These are phyloP conservation scores for Fusarium tuaranense DNA, from an alignment of 2,329 filamentous ascomycete genomes.

Conservation along the genomic window DNA sequence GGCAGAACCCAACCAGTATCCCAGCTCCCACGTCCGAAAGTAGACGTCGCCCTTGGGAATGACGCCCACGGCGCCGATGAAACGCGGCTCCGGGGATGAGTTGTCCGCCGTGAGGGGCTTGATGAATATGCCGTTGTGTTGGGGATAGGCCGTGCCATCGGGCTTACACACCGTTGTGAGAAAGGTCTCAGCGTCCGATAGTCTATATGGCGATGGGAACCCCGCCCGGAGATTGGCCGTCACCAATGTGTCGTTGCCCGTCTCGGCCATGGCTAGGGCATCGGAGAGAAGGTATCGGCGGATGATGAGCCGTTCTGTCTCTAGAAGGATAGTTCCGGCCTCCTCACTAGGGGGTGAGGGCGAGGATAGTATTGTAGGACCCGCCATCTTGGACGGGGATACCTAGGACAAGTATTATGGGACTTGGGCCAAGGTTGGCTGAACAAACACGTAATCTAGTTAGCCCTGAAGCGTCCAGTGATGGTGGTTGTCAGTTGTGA, in stretches of 20 bases:
- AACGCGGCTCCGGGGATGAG: constrained; percentile 38
- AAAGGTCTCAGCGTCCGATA: constrained; percentile 53
- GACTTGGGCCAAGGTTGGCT: not conserved
- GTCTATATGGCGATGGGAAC: constrained; percentile 61
- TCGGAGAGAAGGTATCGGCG: constrained; percentile 56
- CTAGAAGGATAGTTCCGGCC: constrained; percentile 46
- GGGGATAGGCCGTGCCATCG: constrained; percentile 39
- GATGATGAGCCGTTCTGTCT: constrained; percentile 52
- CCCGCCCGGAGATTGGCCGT: constrained; percentile 54
- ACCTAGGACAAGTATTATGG: not conserved
- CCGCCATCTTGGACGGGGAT: constrained; percentile 25
- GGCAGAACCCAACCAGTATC: constrained; percentile 59
- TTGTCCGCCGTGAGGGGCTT: constrained; percentile 45
- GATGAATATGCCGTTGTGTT: constrained; percentile 52
- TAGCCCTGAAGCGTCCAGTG: not conserved
- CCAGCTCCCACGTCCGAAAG: constrained; percentile 59
- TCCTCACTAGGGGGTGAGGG: constrained; percentile 42
- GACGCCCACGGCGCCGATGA: constrained; percentile 58
- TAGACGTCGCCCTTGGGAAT: constrained; percentile 52
- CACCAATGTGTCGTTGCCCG: constrained; percentile 55
- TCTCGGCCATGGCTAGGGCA: constrained; percentile 48
- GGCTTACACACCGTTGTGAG: constrained; percentile 42
- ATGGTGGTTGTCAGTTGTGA: not conserved
- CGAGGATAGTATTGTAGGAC: constrained; percentile 33
- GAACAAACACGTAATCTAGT: not conserved